Evolutionary conservation across 768 basidiomycete species (phyloP).

Genomic region (Trametes villosa): DNA sequence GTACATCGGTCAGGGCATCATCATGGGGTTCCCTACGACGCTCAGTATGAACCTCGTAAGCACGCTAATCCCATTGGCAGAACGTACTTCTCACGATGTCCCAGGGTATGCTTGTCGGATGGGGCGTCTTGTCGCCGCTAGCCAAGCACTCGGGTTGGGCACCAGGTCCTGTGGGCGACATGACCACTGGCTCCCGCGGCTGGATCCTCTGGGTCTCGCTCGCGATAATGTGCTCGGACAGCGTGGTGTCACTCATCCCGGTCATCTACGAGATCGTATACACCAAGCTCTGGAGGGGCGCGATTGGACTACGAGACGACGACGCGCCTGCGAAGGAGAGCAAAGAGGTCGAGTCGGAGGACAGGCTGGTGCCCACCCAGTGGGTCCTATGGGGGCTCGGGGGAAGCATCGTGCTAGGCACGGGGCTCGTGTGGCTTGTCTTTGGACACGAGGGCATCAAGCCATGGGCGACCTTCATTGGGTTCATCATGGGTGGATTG

Average conservation of each 20-base stretch:
- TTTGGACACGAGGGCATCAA: constrained; percentile 93
- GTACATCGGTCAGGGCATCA: constrained; percentile 95
- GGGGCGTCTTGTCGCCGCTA: constrained; percentile 91
- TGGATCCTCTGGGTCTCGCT: constrained; percentile 98
- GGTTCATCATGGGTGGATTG: constrained; percentile 80
- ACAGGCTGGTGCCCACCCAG: constrained; percentile 75
- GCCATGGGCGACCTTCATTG: constrained; percentile 92
- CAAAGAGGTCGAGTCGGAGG: constrained; percentile 74
- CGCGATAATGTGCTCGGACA: constrained; percentile 95
- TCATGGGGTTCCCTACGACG: constrained; percentile 97
- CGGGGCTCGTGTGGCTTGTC: constrained; percentile 81
- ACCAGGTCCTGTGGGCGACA: constrained; percentile 87
- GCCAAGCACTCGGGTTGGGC: constrained; percentile 88
- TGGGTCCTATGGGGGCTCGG: constrained; percentile 80
- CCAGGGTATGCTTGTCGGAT: constrained; percentile 95
- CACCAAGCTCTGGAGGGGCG: constrained; percentile 32
- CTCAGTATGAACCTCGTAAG: constrained; percentile 88
- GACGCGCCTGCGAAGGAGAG: constrained; percentile 43
- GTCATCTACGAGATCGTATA: constrained; percentile 59
- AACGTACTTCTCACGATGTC: constrained; percentile 7
- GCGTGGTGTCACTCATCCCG: constrained; percentile 82
- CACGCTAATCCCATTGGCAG: neutral
- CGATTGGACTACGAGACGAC: constrained; percentile 16
- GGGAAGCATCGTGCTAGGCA: constrained; percentile 67
- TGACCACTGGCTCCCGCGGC: constrained; percentile 86